Conservation (phyloP, 1,284 basidiomycete species). For the Volvariella surrecta region DNA sequence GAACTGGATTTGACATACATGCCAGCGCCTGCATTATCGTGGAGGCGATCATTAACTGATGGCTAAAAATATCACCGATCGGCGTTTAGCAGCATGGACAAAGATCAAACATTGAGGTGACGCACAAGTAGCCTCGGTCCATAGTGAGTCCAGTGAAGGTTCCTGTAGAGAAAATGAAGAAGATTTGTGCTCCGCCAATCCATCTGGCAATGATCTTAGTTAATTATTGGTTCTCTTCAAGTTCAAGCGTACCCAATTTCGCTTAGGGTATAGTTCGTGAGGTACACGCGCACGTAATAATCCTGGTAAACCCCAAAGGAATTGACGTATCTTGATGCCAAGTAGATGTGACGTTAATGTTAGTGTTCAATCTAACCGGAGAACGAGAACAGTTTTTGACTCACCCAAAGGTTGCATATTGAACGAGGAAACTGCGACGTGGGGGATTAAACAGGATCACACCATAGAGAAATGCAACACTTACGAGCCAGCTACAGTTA, state of each 20-base stretch:
- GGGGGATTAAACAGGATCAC: too few species aligned
- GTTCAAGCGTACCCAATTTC: not conserved
- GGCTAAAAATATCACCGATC: too few species aligned
- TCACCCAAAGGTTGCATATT: conserved; percentile 13
- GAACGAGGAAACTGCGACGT: conserved; percentile 9
- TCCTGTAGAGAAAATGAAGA: conserved; percentile 8
- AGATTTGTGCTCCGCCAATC: conserved; percentile 11
- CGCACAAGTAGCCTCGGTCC: conserved; percentile 12
- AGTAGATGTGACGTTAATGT: not conserved
- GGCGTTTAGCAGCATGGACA: not conserved
- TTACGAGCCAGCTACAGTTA: conserved; percentile 13
- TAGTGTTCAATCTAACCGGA: not conserved
- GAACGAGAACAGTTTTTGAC: not conserved
- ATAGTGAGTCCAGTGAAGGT: conserved; percentile 10
- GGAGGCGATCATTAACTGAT: conserved; percentile 20
- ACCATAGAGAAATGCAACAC: too few species aligned
- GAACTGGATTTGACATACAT: conserved; percentile 8
- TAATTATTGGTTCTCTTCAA: not conserved
- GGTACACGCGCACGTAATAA: conserved; percentile 4
- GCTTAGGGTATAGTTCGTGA: not conserved
- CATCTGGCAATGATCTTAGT: conserved; percentile 8
- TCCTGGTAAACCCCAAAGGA: conserved; percentile 15
- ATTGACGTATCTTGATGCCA: conserved; percentile 13
- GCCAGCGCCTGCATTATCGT: conserved; percentile 11
- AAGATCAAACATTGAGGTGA: conserved; percentile 2